Base-by-base conservation (phyloP, 1,284 basidiomycete genomes). In the Marasmius tenuissimus region DNA sequence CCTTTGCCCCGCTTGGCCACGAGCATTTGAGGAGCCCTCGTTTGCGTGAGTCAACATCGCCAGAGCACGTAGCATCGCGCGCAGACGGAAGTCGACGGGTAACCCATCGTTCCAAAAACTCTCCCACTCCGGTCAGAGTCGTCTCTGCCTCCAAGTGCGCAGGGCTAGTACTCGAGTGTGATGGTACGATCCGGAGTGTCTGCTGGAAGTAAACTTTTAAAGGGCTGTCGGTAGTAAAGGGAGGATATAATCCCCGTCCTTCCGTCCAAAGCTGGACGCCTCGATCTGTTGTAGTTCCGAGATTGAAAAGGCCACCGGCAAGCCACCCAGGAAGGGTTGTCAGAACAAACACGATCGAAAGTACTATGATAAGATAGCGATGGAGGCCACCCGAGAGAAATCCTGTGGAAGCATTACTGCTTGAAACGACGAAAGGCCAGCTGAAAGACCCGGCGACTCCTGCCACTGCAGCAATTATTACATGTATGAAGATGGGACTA, bases 151-250 rank as follows among this genome's bases (percentile, higher is more conserved):
- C 64, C 14, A 64, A 61, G 34, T 66, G 62, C 37, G 60, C 34
- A 16, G 56, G 12, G 18, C 64, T 22, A 1, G 54, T 59, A 18
- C 66, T 57, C n/a, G 10, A 56, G 11, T 0, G 34, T 49, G 27
- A 50, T 49, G 14, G 38, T 50, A 47, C 3, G 12, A 58, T 27
- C n/a, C 58, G 33, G 18, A 90, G 77, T 0, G 69, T 76, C 68
- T 92, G 89, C 56, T 81, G 78, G 77, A 91, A 92, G 72, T 79
- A 89, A 0, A 91, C 73, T 65, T 91, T 92, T 66, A 92, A 74
- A 0, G 89, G 89, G 3, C 79, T 72, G 27, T 81, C 72, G 35
- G 76, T 72, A 12, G 82, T 82, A 75, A 92, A 92, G 0, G 91
- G 91, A 73, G 86, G 52, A 37, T 54, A 54, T 1, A 54, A n/a